Evolutionary conservation across 2,329 filamentous ascomycete species (phyloP).

Genomic region (Dissoconium aciculare): DNA sequence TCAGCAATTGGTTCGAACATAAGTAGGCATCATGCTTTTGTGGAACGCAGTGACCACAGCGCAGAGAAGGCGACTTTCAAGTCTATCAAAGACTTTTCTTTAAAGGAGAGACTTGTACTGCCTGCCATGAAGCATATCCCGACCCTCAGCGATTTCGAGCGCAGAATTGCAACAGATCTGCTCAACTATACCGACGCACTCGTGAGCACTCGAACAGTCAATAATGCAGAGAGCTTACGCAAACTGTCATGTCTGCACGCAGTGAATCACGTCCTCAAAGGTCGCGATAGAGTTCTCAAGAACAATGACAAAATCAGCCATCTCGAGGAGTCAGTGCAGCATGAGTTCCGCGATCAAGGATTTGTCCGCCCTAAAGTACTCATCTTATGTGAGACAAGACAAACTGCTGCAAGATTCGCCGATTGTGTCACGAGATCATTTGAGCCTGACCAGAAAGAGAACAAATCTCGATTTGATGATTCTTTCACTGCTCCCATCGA

Average conservation of each 20-base stretch:
- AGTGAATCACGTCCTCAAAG: constrained; percentile 87
- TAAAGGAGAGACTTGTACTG: constrained; percentile 56
- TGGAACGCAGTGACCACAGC: background rate
- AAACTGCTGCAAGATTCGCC: constrained; percentile 66
- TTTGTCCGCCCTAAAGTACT: constrained; percentile 91
- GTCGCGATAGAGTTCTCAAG: constrained; percentile 78
- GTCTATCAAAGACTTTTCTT: constrained; percentile 31
- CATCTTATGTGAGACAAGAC: constrained; percentile 74
- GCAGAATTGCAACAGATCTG: constrained; percentile 52
- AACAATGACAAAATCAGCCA: constrained; percentile 70
- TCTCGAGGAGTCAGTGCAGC: constrained; percentile 37
- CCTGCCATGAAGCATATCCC: constrained; percentile 39
- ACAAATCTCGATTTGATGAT: constrained; percentile 82
- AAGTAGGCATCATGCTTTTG: background rate
- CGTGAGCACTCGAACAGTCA: constrained; percentile 54
- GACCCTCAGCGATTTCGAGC: constrained; percentile 45
- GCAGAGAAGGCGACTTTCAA: background rate
- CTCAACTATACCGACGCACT: constrained; percentile 75
- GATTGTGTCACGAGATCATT: constrained; percentile 62
- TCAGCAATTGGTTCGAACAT: constrained; percentile 6
- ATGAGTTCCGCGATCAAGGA: constrained; percentile 75
- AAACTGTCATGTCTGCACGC: constrained; percentile 66
- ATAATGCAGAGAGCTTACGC: constrained; percentile 54
- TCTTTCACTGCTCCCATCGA: constrained; percentile 57
- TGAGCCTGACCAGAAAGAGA: constrained; percentile 82